Evolutionary conservation across 2,329 filamentous ascomycete genomes (phyloP).

Genomic region (Waltergamsia citrina): DNA sequence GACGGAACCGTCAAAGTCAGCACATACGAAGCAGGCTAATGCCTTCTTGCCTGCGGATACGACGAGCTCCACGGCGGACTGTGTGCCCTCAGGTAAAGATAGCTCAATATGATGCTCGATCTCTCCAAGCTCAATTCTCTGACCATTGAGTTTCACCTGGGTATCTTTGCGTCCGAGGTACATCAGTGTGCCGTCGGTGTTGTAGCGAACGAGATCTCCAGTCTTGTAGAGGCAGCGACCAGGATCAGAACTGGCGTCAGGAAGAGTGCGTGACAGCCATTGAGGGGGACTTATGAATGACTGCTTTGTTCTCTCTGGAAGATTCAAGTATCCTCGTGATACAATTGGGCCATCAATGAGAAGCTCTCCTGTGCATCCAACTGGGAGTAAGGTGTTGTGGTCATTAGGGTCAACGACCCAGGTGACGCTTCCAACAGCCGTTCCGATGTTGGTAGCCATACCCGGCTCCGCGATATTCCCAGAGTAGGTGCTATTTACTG

Average conservation of each 20-base stretch:
- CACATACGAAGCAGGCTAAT: slow-evolving; percentile 11
- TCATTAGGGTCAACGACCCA: slow-evolving; percentile 15
- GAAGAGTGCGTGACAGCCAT: slow-evolving; percentile 22
- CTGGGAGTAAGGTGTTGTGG: slow-evolving; percentile 10
- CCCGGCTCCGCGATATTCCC: slow-evolving; percentile 4
- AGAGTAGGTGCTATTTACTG: slow-evolving; percentile 5
- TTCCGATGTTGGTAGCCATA: slow-evolving; percentile 5
- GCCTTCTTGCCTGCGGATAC: slow-evolving; percentile 7
- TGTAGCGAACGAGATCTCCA: slow-evolving; percentile 76
- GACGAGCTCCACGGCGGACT: slow-evolving; percentile 11
- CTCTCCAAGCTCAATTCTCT: slow-evolving; percentile 8
- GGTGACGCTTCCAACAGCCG: slow-evolving; percentile 3
- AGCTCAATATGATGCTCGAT: slow-evolving; percentile 6
- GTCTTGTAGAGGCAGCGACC: slow-evolving; percentile 61
- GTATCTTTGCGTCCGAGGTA: slow-evolving; percentile 59
- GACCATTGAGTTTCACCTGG: slow-evolving; percentile 9
- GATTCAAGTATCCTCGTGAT: slow-evolving; percentile 37
- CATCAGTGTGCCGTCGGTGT: slow-evolving; percentile 73
- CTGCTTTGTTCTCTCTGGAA: slow-evolving; percentile 16
- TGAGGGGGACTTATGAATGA: slow-evolving; percentile 21
- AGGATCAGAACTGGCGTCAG: background rate
- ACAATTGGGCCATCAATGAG: slow-evolving; percentile 33
- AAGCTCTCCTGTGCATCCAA: slow-evolving; percentile 31
- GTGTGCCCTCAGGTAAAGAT: slow-evolving; percentile 4
- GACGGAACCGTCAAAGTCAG: background rate